Percentiles rank a stretch among this genome's conserved stretches.
phyloP scores from a whole-genome alignment of 2,329 filamentous ascomycete species.

The Penicillium sp. region DNA sequence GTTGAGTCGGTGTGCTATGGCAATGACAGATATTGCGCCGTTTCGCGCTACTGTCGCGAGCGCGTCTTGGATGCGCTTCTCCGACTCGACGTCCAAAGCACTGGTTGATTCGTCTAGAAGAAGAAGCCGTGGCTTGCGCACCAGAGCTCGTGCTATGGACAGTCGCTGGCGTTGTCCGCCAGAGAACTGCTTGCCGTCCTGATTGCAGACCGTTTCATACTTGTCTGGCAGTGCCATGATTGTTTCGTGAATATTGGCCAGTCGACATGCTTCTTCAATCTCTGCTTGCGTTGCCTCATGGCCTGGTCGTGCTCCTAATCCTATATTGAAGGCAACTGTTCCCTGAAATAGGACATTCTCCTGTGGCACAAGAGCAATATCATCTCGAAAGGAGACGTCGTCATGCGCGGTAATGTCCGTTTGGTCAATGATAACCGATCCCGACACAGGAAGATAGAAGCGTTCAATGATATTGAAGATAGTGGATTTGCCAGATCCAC shows the following conservation, averaged over 20 bases:
- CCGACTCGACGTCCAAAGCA: constrained; percentile 54
- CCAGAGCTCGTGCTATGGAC: constrained; percentile 42
- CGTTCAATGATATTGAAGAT: too few species aligned
- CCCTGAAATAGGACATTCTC: too few species aligned
- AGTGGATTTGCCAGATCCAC: too few species aligned
- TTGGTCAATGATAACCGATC: too few species aligned
- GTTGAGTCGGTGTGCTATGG: constrained; percentile 39
- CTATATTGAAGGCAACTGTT: too few species aligned
- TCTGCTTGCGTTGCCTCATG: constrained; percentile 47
- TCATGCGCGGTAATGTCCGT: too few species aligned
- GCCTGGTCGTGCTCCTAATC: too few species aligned
- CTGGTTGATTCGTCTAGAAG: constrained; percentile 60
- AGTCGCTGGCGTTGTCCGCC: too few species aligned
- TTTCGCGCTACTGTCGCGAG: constrained; percentile 28
- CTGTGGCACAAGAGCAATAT: too few species aligned
- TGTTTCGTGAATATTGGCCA: constrained; percentile 68
- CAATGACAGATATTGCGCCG: constrained; percentile 31
- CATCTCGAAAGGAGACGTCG: too few species aligned
- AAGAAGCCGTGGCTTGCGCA: constrained; percentile 51
- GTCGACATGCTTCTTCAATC: constrained; percentile 61
- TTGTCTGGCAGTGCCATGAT: constrained; percentile 60
- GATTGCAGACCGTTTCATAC: constrained; percentile 59
- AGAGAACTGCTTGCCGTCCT: constrained; percentile 16
- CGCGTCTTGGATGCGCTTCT: constrained; percentile 44
- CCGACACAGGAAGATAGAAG: too few species aligned